Evolutionary conservation across 1,284 basidiomycete genomes (phyloP).

Genomic region (Pterulicium gracile): DNA sequence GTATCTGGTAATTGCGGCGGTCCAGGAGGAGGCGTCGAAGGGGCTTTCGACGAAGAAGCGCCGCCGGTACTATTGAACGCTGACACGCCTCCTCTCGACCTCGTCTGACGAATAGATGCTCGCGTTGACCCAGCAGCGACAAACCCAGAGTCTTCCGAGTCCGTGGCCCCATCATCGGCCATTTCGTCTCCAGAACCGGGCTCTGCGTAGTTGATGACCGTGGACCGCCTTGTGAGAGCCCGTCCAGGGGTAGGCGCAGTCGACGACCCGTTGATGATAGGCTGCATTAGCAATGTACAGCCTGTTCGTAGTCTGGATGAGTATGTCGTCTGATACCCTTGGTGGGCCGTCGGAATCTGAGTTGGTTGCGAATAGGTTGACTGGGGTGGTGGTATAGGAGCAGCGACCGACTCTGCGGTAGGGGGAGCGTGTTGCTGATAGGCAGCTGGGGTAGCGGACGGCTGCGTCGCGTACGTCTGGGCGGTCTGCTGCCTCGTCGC

Average conservation of each 20-base stretch:
- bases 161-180: slow-evolving; percentile 66
- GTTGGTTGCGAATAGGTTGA: slow-evolving; percentile 36
- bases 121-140: slow-evolving; percentile 20
- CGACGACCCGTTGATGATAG: slow-evolving; percentile 48
- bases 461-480: not conserved
- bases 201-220: slow-evolving; percentile 81
- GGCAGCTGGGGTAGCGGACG: not conserved
- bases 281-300: slow-evolving; percentile 83
- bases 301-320: slow-evolving; percentile 90
- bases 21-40: slow-evolving; percentile 21
- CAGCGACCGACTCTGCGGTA: not conserved
- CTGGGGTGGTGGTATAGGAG: slow-evolving; percentile 20
- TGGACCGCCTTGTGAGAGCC: slow-evolving; percentile 43
- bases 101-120: slow-evolving; percentile 23
- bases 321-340: slow-evolving; percentile 80
- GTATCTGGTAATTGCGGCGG: slow-evolving; percentile 41
- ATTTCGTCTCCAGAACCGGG: slow-evolving; percentile 75
- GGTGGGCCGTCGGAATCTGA: slow-evolving; percentile 47
- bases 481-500: not conserved
- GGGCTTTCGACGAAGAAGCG: slow-evolving; percentile 16
- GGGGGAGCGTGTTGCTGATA: not conserved
- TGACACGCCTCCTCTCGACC: slow-evolving; percentile 20
- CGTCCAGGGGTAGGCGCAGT: slow-evolving; percentile 34
- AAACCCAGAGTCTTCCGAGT: slow-evolving; percentile 63
- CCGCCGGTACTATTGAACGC: slow-evolving; percentile 27